Conservation (phyloP, 2,329 filamentous ascomycete species). For the Coleophoma crateriformis region DNA sequence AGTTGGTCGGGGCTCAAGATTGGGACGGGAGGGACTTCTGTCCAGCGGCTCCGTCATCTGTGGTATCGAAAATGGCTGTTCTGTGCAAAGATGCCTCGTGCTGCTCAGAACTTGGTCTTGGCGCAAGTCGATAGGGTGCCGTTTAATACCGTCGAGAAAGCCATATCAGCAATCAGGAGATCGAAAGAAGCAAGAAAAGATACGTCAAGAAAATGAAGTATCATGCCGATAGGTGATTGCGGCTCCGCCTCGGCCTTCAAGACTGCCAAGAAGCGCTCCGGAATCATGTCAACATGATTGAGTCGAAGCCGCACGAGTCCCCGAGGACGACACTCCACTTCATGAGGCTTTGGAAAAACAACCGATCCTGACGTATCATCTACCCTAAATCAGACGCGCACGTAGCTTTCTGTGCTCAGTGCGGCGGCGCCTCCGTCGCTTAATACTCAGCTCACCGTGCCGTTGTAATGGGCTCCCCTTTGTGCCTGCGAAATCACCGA, state of each 20-base stretch:
- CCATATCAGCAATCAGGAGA: neutral
- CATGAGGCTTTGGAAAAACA: neutral
- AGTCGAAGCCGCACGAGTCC: neutral
- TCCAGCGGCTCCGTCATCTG: neutral
- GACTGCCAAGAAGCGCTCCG: neutral
- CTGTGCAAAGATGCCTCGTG: neutral
- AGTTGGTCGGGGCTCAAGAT: neutral
- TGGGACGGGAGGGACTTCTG: neutral
- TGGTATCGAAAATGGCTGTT: neutral
- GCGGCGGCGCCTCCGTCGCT: neutral
- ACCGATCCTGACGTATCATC: neutral
- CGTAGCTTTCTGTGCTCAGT: neutral
- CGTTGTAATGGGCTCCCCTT: neutral
- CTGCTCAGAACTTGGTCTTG: neutral
- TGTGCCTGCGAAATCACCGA: neutral
- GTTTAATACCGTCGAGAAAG: neutral
- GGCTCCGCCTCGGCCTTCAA: neutral
- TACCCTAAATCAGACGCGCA: neutral
- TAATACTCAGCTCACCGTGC: neutral
- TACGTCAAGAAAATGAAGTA: neutral
- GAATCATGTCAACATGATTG: neutral
- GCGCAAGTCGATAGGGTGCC: neutral
- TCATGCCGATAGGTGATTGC: neutral
- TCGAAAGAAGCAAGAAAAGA: neutral
- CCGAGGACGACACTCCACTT: neutral